Conservation (phyloP, 2,329 filamentous ascomycete genomes). For the Fonsecaea nubica region DNA sequence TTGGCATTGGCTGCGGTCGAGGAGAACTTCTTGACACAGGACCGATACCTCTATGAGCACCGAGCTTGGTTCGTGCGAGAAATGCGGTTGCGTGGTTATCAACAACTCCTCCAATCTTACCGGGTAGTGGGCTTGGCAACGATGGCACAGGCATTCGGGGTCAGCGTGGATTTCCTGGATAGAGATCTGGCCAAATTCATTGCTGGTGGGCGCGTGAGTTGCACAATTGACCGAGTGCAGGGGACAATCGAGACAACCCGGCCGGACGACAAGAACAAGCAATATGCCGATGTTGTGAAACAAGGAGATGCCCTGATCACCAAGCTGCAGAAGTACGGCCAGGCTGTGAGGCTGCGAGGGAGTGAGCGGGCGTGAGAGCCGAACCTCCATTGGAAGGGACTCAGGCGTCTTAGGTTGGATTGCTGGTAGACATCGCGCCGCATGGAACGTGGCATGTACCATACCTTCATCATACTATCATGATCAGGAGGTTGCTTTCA, state of each 20-base stretch:
- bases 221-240: conserved; percentile 95
- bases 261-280: conserved; percentile 99
- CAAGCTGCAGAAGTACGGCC: conserved; percentile 98
- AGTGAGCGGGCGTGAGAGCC: conserved; percentile 79
- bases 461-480: conserved; percentile 2
- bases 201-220: conserved; percentile 88
- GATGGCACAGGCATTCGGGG: conserved; percentile 97
- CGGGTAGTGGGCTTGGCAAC: conserved; percentile 94
- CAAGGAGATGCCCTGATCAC: conserved; percentile 98
- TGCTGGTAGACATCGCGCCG: neutral
- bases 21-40: conserved; percentile 89
- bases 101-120: conserved; percentile 96
- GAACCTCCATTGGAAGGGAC: conserved; percentile 6
- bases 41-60: conserved; percentile 95
- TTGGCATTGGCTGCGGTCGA: conserved; percentile 86
- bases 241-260: conserved; percentile 98
- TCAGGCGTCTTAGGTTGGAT: conserved; percentile 24
- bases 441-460: conserved; percentile 18
- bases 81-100: conserved; percentile 95
- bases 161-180: conserved; percentile 95
- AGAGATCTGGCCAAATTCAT: conserved; percentile 98
- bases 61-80: conserved; percentile 96
- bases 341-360: conserved; percentile 89
- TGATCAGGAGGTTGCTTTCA: neutral
- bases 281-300: conserved; percentile 97